Base-by-base conservation (phyloP, 495 filamentous ascomycete genomes). In the Podospora appendiculata region DNA sequence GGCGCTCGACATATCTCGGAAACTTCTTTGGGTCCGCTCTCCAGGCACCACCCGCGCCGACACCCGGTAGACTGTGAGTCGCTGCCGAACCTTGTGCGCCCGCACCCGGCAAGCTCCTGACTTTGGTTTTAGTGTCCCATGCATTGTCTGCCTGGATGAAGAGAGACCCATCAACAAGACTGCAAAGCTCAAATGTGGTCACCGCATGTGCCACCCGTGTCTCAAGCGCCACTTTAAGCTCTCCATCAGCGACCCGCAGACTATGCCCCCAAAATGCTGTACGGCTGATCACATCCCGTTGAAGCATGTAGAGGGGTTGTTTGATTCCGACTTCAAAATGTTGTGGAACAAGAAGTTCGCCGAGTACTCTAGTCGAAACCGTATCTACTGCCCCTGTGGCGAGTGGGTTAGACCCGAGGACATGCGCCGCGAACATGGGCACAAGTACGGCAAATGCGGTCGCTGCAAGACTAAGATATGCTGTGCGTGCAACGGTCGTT, bases 211-310 rank as follows among this genome's bases (percentile, higher is more conserved):
- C 64, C 70, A 85, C 50, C 59, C 76, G 9, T 94, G 89, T 66
- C 70, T 94, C 18, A 80, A 79, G 59, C 79, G 82, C 16, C 77
- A 82, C 55, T 94, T 93, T 65, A 80, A 70, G 18, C 70, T 86
- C 38, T 90, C 87, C 16, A 70, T 89, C 52, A 83, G 75, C 36
- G 86, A 91, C 62, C 85, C 87, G 1, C 76, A 80, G 33, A 82
- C 85, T 59, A 91, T 92, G 86, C 87, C 89, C 8, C 89, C 89
- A 0, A 78, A 70, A 57, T 94, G 89, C 59, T 94, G 89, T 65
- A 85, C 79, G 3, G 50, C 75, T 17, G 80, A 87, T 36, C 78
- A 80, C 56, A 90, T 94, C 53, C 81, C 88, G 1, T 67, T 87
- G 14, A 81, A 83, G 55, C 78, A 87, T 57, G 88, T 90, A n/a